These are phyloP conservation scores for Exserohilum turcica DNA, from an alignment of 2,329 filamentous ascomycete genomes.

Conservation along the genomic window DNA sequence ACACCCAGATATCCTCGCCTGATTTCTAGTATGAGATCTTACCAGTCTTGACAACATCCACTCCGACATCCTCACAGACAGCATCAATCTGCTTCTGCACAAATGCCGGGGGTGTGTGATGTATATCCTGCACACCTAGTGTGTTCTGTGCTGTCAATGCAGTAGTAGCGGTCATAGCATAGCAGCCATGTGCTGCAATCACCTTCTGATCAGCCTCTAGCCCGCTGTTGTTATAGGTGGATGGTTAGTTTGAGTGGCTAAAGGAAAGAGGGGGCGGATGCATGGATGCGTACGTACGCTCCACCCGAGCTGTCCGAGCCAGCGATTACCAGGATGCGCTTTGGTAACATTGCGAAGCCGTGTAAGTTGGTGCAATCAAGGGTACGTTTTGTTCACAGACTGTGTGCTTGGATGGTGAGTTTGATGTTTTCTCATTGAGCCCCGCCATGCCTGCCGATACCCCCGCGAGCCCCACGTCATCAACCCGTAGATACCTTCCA, in stretches of 20 bases:
- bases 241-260: constrained; percentile 24
- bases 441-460: constrained; percentile 34
- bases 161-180: constrained; percentile 94
- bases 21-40: constrained; percentile 8
- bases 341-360: constrained; percentile 34
- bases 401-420: constrained; percentile 4
- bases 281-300: constrained; percentile 68
- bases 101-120: constrained; percentile 77
- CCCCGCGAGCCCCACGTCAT: constrained; percentile 36
- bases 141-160: constrained; percentile 98
- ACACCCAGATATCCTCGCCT: background rate
- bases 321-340: constrained; percentile 77
- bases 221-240: constrained; percentile 61
- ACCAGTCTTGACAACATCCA: constrained; percentile 94
- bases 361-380: background rate
- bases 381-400: background rate
- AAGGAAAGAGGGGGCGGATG: constrained; percentile 16
- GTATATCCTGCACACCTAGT: constrained; percentile 78
- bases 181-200: constrained; percentile 87
- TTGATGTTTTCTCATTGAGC: constrained; percentile 17
- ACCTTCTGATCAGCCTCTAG: constrained; percentile 97
- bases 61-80: constrained; percentile 80
- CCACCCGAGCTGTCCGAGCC: constrained; percentile 91
- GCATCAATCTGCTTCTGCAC: constrained; percentile 84
- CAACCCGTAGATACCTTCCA: constrained; percentile 1